Base-by-base conservation (phyloP, 768 basidiomycete genomes). In the Cantharellus anzutake region DNA sequence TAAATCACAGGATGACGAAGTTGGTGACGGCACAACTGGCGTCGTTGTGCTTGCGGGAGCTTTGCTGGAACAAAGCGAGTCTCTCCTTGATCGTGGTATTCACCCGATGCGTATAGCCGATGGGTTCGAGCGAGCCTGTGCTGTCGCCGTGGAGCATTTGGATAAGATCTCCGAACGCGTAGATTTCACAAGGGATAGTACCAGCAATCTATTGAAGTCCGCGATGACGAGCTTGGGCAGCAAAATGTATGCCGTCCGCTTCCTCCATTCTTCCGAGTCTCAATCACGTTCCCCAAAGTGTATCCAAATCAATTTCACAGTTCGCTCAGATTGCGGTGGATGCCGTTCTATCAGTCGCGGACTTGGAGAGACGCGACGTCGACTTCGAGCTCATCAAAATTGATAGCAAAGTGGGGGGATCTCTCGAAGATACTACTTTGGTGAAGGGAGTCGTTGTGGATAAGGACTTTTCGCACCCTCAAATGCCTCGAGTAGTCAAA, bases 21-120 rank as follows among this genome's bases (percentile, higher is more conserved):
- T 99, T 69, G 96, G 96, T 35, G 96, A 99, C 72, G 96, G 96
- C 61, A 98, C 96, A 3, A 98, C 96, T 38, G 96, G 96, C 70
- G 96, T 99, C 61, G 96, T 98, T 63, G 94, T 99, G 2, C 84
- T 99, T 61, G 96, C 96, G n/a, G 96, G 96, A 62, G 96, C 96
- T 14, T 76, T 99, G 29, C 74, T 99, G 50, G 94, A 98, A 65
- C 84, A 96, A 69, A 93, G 92, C 61, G 86, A 97, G 73, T 78
- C 82, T 3, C 77, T 99, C n/a, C 79, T 99, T n/a, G 96, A 99
- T 73, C 79, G 92, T n/a, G 96, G 96, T 41, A 88, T 99, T 65
- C 96, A 99, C 70, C 96, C 96, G 52, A 97, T 98, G 70, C 84
- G 94, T 59, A 98, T 99, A 67, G 96, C 96, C 66, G 96, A 99